Conservation (phyloP, 2,329 filamentous ascomycete genomes). For the Sporothrix globosa region DNA sequence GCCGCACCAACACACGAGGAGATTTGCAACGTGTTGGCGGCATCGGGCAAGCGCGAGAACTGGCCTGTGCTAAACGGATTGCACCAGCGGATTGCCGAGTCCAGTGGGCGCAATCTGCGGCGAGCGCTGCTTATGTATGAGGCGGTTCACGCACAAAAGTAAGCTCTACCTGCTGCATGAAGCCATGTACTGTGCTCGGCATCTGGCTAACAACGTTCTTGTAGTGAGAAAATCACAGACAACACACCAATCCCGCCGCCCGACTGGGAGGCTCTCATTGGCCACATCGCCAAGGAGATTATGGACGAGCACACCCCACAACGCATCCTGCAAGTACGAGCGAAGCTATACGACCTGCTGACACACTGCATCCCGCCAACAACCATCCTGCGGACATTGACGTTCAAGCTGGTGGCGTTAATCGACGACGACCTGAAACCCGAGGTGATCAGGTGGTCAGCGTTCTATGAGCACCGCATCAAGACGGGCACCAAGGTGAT, state of each 20-base stretch:
- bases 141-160: constrained; percentile 97
- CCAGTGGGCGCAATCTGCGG: constrained; percentile 88
- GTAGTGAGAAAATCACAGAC: constrained; percentile 86
- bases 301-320: constrained; percentile 90
- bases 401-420: constrained; percentile 85
- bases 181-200: not conserved
- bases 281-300: constrained; percentile 88
- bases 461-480: constrained; percentile 96
- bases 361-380: constrained; percentile 97
- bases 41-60: constrained; percentile 74
- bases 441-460: constrained; percentile 93
- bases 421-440: constrained; percentile 89
- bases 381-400: constrained; percentile 90
- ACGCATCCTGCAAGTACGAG: constrained; percentile 81
- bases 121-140: constrained; percentile 95
- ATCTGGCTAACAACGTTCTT: not conserved
- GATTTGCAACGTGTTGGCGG: constrained; percentile 76
- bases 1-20: constrained; percentile 84
- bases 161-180: constrained; percentile 44
- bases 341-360: constrained; percentile 94
- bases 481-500: constrained; percentile 93
- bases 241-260: constrained; percentile 88
- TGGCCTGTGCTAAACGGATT: constrained; percentile 77
- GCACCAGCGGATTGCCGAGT: constrained; percentile 82
- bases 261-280: constrained; percentile 93